These are phyloP conservation scores for Penicillium sumatraense DNA, from an alignment of 2,329 filamentous ascomycete species.

Conservation along the genomic window DNA sequence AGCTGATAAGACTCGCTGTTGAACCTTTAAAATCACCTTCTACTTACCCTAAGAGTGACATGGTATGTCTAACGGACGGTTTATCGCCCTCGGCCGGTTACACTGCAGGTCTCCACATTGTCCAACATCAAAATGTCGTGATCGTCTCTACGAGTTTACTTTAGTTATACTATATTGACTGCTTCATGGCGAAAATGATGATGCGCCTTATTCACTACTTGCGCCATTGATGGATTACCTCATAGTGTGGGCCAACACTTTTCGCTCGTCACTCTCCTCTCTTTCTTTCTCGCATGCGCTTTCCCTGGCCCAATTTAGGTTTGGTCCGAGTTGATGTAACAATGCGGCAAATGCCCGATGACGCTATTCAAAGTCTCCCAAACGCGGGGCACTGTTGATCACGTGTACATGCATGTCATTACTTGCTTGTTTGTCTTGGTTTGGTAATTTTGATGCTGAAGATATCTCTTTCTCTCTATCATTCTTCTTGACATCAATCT, in stretches of 20 bases:
- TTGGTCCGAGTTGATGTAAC: constrained; percentile 20
- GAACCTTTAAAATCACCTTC: too few species aligned
- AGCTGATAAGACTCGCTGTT: neutral
- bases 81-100: constrained; percentile 2
- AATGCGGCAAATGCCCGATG: constrained; percentile 17
- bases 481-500: too few species aligned
- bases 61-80: neutral
- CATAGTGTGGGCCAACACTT: neutral
- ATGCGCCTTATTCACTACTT: neutral
- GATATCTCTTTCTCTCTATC: neutral
- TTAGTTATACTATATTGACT: too few species aligned
- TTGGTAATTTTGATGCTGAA: too few species aligned
- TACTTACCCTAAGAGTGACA: too few species aligned
- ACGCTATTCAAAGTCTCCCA: constrained; percentile 12
- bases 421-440: too few species aligned
- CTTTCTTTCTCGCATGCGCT: too few species aligned
- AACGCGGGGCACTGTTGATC: constrained; percentile 19
- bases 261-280: neutral
- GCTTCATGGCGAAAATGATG: neutral
- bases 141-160: constrained; percentile 1
- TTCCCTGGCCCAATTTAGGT: constrained; percentile 8
- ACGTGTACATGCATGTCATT: constrained; percentile 19
- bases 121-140: constrained; percentile 11
- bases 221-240: neutral
- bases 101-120: constrained; percentile 9